Conservation (phyloP, 2,329 filamentous ascomycete species). For the Didymella segeticola region DNA sequence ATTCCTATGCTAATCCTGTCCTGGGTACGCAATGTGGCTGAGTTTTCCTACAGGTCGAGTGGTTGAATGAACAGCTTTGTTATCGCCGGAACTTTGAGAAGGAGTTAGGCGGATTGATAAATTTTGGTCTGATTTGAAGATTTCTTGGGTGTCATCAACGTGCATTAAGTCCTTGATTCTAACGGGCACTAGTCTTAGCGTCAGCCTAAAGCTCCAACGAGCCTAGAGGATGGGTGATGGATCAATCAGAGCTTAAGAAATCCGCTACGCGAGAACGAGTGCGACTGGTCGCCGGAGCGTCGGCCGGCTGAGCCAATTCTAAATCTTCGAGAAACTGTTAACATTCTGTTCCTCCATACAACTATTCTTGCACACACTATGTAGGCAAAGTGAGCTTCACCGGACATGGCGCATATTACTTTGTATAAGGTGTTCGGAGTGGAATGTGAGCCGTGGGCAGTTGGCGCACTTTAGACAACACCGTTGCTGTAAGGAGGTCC, state of each 20-base stretch:
- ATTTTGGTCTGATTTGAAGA: neutral
- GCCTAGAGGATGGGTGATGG: neutral
- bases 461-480: no score
- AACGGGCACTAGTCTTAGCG: conserved; percentile 1
- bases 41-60: neutral
- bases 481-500: no score
- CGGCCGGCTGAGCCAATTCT: no score
- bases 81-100: neutral
- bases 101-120: neutral
- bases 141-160: conserved; percentile 9
- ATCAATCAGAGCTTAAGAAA: conserved; percentile 1
- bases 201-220: neutral
- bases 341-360: no score
- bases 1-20: neutral
- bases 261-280: conserved; percentile 2
- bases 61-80: neutral
- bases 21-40: conserved; percentile 1
- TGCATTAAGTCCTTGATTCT: conserved; percentile 10
- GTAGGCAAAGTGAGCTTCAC: neutral
- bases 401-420: neutral
- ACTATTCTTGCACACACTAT: no score
- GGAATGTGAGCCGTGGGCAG: no score
- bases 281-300: no score
- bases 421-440: neutral
- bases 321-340: no score